Percentiles rank a stretch among this genome's conserved stretches.
These are phyloP conservation scores for Yamadazyma triangularis DNA, from an alignment of 1,139 yeast genomes.

Conservation along the genomic window DNA sequence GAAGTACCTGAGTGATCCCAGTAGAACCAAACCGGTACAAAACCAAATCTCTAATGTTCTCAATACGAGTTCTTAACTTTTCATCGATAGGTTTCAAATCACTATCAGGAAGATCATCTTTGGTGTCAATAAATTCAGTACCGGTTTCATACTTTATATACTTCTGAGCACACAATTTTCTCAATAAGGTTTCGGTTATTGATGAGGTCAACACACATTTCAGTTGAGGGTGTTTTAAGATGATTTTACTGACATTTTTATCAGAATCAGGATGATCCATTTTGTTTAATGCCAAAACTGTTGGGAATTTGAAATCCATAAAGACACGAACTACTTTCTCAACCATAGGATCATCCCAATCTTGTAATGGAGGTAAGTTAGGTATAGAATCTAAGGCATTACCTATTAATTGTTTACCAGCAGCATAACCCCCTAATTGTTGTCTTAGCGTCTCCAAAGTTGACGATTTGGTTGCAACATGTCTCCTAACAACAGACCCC, in stretches of 20 bases:
- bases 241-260: conserved; percentile 89
- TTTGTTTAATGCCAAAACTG: conserved; percentile 85
- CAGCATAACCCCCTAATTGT: conserved; percentile 95
- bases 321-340: conserved; percentile 77
- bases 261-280: conserved; percentile 98
- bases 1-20: conserved; percentile 87
- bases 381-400: conserved; percentile 67
- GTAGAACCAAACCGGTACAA: conserved; percentile 93
- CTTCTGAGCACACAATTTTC: conserved; percentile 80
- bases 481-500: conserved; percentile 81
- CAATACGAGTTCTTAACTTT: conserved; percentile 69
- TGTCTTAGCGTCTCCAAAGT: conserved; percentile 81
- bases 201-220: conserved; percentile 87
- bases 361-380: conserved; percentile 68
- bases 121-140: conserved; percentile 88
- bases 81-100: conserved; percentile 77
- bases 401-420: conserved; percentile 71
- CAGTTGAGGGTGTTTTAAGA: conserved; percentile 71
- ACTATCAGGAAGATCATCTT: conserved; percentile 70
- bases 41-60: conserved; percentile 83
- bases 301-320: conserved; percentile 86
- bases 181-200: conserved; percentile 80
- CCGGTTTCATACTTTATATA: conserved; percentile 87
- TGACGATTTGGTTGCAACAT: conserved; percentile 56
- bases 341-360: conserved; percentile 79